Conservation (phyloP, 2,329 filamentous ascomycete genomes). For the Didymella pinodella region DNA sequence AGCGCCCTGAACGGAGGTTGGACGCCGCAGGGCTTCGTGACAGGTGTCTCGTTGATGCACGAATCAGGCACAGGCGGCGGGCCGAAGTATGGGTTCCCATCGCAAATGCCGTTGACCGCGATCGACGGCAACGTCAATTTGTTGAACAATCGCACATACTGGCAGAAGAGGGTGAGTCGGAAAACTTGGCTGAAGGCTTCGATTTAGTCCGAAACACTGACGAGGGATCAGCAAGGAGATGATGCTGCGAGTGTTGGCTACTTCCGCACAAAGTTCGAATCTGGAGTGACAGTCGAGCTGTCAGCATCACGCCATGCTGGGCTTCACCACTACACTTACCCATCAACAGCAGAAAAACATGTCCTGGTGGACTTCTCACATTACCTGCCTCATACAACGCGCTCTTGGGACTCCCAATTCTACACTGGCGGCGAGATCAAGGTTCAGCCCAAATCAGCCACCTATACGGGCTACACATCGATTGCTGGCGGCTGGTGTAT, state of each 20-base stretch:
- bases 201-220: background rate
- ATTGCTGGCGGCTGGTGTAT: constrained; percentile 51
- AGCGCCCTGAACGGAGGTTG: constrained; percentile 53
- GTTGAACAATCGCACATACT: constrained; percentile 54
- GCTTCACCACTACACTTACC: constrained; percentile 50
- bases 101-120: constrained; percentile 53
- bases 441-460: constrained; percentile 39
- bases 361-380: constrained; percentile 60
- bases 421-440: constrained; percentile 48
- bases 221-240: constrained; percentile 31
- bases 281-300: constrained; percentile 48
- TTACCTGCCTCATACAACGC: constrained; percentile 45
- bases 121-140: constrained; percentile 53
- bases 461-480: constrained; percentile 46
- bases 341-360: constrained; percentile 50
- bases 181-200: background rate
- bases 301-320: constrained; percentile 50
- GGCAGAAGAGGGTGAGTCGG: constrained; percentile 44
- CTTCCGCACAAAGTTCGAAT: constrained; percentile 48
- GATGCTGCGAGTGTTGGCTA: constrained; percentile 48
- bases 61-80: constrained; percentile 50
- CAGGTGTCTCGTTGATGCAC: constrained; percentile 52
- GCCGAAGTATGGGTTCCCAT: constrained; percentile 52
- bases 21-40: constrained; percentile 52
- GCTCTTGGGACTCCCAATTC: constrained; percentile 49